A percentile compares a stretch with the other conserved stretches of the same genome.
Evolutionary conservation across 805 yeast genomes (phyloP).

Genomic region (Saccharomyces jurei): DNA sequence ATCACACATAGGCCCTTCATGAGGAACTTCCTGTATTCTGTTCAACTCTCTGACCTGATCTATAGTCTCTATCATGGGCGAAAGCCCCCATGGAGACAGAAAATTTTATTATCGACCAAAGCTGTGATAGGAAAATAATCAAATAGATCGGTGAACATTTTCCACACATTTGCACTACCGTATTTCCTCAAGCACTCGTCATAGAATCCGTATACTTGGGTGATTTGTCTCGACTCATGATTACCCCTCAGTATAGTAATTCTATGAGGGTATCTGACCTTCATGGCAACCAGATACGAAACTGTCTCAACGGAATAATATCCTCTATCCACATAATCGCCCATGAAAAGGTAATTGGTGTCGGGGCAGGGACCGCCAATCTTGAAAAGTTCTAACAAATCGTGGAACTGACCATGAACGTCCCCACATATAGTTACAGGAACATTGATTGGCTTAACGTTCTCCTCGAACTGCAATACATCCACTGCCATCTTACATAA

Average conservation of each 20-base stretch:
- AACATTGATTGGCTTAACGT: slow-evolving; percentile 86
- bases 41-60: slow-evolving; percentile 84
- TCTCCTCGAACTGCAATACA: slow-evolving; percentile 79
- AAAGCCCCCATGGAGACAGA: slow-evolving; percentile 91
- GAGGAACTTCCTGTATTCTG: slow-evolving; percentile 90
- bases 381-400: slow-evolving; percentile 80
- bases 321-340: slow-evolving; percentile 80
- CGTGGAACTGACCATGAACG: slow-evolving; percentile 92
- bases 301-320: slow-evolving; percentile 83
- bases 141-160: slow-evolving; percentile 76
- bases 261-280: slow-evolving; percentile 81
- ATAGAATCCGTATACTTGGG: slow-evolving; percentile 91
- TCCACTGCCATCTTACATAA: slow-evolving; percentile 84
- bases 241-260: slow-evolving; percentile 87
- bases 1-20: slow-evolving; percentile 95
- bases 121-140: slow-evolving; percentile 91
- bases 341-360: slow-evolving; percentile 80
- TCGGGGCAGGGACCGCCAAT: slow-evolving; percentile 93
- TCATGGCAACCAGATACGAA: slow-evolving; percentile 76
- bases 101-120: slow-evolving; percentile 75
- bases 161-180: slow-evolving; percentile 88
- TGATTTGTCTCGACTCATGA: slow-evolving; percentile 89
- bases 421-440: slow-evolving; percentile 97
- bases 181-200: slow-evolving; percentile 90
- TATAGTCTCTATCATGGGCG: slow-evolving; percentile 85